Evolutionary conservation across 2,329 filamentous ascomycete species (phyloP), one percentile per base, ranked within the genome.

Genomic region (Ophiostoma populinum): DNA sequence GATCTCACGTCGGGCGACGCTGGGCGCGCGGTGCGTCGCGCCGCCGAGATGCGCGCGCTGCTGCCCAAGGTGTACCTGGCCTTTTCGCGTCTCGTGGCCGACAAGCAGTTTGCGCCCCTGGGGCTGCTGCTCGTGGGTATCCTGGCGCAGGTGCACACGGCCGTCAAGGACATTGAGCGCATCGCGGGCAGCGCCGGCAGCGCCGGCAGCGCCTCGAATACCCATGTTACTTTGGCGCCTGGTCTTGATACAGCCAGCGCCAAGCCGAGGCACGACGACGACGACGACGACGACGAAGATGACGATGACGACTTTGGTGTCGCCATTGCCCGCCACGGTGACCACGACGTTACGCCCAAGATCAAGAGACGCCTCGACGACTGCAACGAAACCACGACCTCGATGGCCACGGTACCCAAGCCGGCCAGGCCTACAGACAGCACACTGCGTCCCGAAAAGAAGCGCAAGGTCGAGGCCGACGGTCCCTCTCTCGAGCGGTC

Each of bases 101-200:
- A 86, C 51, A 70, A 66, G 22, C 80, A 83, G 47, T 80, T 80
- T 52, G 70, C 80, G 3, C 61, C 72, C 4, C 60, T 87, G 3
- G 81, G 80, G 4, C 58, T 83, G 15, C 62, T 80, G 42, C 62
- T 87, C 8, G 50, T 86, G 30, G 72, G 67, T 15, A 55, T 69
- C 2, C 55, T 86, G 39, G 74, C 75, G 4, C 68, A 70, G 41
- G 24, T 10, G 24, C 27, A 15, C 6, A 5, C n/a, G 20, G 17
- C 22, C 10, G n/a, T 21, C 8, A 20, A 16, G 26, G 35, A 17
- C 21, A 17, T n/a, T 24, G 20, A 19, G 29, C 22, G 13, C 4
- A 2, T 17, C 7, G 2, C 25, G 21, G 32, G 32, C 3, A 24
- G 16, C 4, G 21, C 31, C 3, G 18, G 13, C 7, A 11, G 12